A percentile compares a stretch with the other conserved stretches of the same genome.
phyloP scores from a whole-genome alignment of 176 grass and related monocot genomes.

The Musa troglodytarum region DNA sequence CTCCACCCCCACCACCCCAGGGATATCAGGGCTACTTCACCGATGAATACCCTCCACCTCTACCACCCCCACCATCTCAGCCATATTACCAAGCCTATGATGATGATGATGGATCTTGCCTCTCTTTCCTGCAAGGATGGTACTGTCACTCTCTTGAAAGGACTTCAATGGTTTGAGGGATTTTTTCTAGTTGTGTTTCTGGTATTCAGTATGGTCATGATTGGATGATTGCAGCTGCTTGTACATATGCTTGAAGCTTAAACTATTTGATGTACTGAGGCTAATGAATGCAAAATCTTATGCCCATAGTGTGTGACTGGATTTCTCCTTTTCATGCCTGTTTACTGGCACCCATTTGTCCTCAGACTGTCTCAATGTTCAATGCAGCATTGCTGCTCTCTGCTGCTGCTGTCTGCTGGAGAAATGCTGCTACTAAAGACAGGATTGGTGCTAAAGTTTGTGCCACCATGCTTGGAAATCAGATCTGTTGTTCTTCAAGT shows the following conservation, averaged over 20 bases:
- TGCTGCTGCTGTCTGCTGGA: constrained; percentile 3
- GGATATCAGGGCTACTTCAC: not conserved
- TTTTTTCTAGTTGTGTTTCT: too few relatives aligned
- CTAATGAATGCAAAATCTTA: too few relatives aligned
- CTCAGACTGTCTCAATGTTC: not conserved
- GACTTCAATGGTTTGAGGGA: too few relatives aligned
- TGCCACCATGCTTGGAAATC: too few relatives aligned
- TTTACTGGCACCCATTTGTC: not conserved
- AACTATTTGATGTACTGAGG: too few relatives aligned
- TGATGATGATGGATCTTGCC: not conserved
- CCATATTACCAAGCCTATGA: not conserved
- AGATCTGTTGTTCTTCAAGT: not conserved
- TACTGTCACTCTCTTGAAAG: not conserved
- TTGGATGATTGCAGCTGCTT: too few relatives aligned
- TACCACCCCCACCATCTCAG: not conserved
- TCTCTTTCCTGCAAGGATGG: not conserved
- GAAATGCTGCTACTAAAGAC: constrained; percentile 1
- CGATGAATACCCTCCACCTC: not conserved
- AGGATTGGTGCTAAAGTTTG: not conserved
- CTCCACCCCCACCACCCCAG: not conserved
- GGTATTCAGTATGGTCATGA: too few relatives aligned
- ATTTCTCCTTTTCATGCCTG: not conserved
- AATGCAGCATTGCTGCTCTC: constrained; percentile 1
- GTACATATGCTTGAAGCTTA: too few relatives aligned
- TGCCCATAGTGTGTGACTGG: too few relatives aligned